Percentiles rank a stretch among this genome's conserved stretches.
Evolutionary conservation across 352 stramenopile genomes (phyloP).

Genomic region (Plasmopara viticola): DNA sequence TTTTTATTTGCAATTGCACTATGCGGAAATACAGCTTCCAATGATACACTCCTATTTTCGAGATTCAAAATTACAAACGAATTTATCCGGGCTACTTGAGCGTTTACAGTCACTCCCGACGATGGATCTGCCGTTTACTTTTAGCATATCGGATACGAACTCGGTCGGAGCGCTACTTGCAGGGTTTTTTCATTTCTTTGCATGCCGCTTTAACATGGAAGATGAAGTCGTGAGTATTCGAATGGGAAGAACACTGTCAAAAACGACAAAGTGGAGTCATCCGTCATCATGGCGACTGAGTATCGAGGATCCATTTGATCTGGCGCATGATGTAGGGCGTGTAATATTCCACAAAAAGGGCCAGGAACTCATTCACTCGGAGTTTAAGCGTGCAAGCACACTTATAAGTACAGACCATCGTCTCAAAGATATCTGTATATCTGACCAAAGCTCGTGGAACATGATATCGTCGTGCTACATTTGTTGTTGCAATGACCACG

Average conservation of each 20-base stretch:
- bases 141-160: conserved; percentile 62
- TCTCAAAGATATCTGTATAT: conserved; percentile 46
- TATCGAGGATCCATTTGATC: conserved; percentile 85
- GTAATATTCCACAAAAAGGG: conserved; percentile 72
- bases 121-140: conserved; percentile 36
- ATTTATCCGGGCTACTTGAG: conserved; percentile 78
- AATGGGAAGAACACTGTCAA: conserved; percentile 50
- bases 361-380: conserved; percentile 47
- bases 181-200: conserved; percentile 97
- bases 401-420: conserved; percentile 39
- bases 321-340: conserved; percentile 68
- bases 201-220: conserved; percentile 93
- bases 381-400: conserved; percentile 59
- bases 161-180: conserved; percentile 89
- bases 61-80: conserved; percentile 83
- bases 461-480: conserved; percentile 56
- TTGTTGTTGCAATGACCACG: conserved; percentile 43
- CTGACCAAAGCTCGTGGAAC: conserved; percentile 47
- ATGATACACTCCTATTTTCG: conserved; percentile 42
- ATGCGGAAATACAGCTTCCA: conserved; percentile 45
- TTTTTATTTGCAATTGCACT: conserved; percentile 92
- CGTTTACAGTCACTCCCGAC: conserved; percentile 61
- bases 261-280: conserved; percentile 68
- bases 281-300: conserved; percentile 66
- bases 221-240: conserved; percentile 92